A percentile compares a stretch with the other conserved stretches of the same genome.
These are phyloP conservation scores for Lentinula guzmanii DNA, from an alignment of 768 basidiomycete species.

Conservation along the genomic window DNA sequence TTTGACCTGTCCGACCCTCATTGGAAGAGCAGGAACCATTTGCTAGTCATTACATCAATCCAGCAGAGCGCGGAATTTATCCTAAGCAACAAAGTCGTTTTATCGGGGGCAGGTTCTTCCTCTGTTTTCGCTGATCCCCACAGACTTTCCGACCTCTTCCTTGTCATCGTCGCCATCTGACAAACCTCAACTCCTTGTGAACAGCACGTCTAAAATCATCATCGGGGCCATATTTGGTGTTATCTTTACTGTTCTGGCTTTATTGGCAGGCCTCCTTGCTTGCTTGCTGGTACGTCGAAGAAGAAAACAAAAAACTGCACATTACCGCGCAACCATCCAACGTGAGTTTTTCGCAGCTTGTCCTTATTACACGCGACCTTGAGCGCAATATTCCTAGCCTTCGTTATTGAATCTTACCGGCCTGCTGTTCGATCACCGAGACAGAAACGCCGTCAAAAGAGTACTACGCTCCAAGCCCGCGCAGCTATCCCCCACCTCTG, in stretches of 20 bases:
- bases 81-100: not conserved
- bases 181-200: not conserved
- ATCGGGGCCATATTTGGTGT: slow-evolving; percentile 2
- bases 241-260: not conserved
- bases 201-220: not conserved
- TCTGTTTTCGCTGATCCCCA: not conserved
- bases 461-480: too few species aligned
- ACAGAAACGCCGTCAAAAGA: too few species aligned
- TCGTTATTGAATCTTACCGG: too few species aligned
- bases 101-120: not conserved
- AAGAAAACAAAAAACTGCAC: not conserved
- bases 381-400: not conserved
- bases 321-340: not conserved
- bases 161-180: not conserved
- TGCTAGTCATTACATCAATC: not conserved
- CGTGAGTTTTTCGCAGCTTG: not conserved
- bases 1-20: not conserved
- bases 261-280: not conserved
- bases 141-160: not conserved
- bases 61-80: not conserved
- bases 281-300: not conserved
- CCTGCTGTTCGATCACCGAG: too few species aligned
- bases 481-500: too few species aligned
- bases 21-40: not conserved
- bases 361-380: not conserved